phyloP scores from a whole-genome alignment of 1,284 basidiomycete species.

The Amylostereum chailletii region DNA sequence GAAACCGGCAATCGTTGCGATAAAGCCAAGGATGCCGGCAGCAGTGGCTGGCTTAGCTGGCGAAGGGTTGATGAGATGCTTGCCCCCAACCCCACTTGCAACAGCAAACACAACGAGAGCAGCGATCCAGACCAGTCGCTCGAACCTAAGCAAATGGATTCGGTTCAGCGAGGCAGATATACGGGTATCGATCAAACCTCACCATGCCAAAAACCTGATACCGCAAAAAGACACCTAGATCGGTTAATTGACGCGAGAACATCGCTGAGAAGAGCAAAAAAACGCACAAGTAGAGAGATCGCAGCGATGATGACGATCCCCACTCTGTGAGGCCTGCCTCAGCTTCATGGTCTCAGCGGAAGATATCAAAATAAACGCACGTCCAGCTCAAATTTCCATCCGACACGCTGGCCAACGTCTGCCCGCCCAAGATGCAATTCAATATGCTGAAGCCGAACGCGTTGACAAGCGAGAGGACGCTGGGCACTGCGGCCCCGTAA shows the following conservation, averaged over 20 bases:
- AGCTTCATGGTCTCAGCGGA: constrained; percentile 4
- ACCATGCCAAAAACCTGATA: constrained; percentile 66
- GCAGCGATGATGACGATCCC: constrained; percentile 84
- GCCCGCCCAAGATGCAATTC: constrained; percentile 73
- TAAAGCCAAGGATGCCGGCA: constrained; percentile 50
- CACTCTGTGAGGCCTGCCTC: constrained; percentile 37
- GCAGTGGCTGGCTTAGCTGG: constrained; percentile 43
- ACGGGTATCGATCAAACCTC: constrained; percentile 6
- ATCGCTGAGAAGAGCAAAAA: background rate
- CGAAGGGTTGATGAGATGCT: constrained; percentile 42
- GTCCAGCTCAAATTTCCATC: constrained; percentile 58
- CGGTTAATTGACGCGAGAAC: constrained; percentile 1
- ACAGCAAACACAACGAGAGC: constrained; percentile 73
- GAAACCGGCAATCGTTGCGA: constrained; percentile 65
- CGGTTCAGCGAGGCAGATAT: background rate
- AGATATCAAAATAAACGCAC: constrained; percentile 26
- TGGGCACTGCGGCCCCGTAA: constrained; percentile 57
- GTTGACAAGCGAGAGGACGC: constrained; percentile 53
- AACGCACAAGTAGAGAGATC: constrained; percentile 64
- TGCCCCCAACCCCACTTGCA: constrained; percentile 65
- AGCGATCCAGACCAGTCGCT: constrained; percentile 71
- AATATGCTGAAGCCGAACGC: constrained; percentile 73
- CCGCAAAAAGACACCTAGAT: constrained; percentile 72
- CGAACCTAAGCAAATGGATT: constrained; percentile 41
- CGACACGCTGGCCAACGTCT: constrained; percentile 67